Evolutionary conservation across 768 basidiomycete species (phyloP), one percentile per base, ranked within the genome.

Genomic region (Pleurotus giganteus): DNA sequence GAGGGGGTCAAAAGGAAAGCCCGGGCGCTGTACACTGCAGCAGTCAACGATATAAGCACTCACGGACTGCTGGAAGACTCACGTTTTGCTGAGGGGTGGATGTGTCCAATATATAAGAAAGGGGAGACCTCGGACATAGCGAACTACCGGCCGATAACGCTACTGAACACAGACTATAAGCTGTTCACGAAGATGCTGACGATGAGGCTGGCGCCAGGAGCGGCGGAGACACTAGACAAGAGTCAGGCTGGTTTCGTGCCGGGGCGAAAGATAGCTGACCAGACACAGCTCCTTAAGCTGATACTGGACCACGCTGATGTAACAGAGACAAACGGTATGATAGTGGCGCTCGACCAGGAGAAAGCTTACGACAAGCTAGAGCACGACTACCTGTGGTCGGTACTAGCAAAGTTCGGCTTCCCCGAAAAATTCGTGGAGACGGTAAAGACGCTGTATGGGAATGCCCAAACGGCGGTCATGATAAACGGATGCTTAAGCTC

Each of bases 81-180:
- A 0, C 1, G 19, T 0, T 79, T 74, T 46, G 23, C 66, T 0
- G 42, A 63, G 5, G 76, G 75, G 0, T 70, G 67, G 70, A 68
- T 73, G 64, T 71, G 72, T 63, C 74, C 70, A 0, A 26, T 79
- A 0, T 78, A 72, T 53, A 79, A 79, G 31, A 78, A 78, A 39
- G 69, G 66, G 3, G 70, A 73, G 17, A 41, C 21, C 1, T 47
- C 41, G 0, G 55, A 66, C 1, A 71, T 74, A 0, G 63, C 32
- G 13, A 74, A 72, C 56, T 76, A 77, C 45, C 0, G 69, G 0
- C 75, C 73, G 0, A 74, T 78, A 0, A 74, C 70, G 0, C 58
- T 75, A 0, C 61, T 72, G 3, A 74, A 74, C 58, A 51, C 65
- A 1, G 71, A 74, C 58, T 74, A 74, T 26, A 74, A 73, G 60